phyloP scores from a whole-genome alignment of 129 eudicot genomes.

The Centella asiatica region DNA sequence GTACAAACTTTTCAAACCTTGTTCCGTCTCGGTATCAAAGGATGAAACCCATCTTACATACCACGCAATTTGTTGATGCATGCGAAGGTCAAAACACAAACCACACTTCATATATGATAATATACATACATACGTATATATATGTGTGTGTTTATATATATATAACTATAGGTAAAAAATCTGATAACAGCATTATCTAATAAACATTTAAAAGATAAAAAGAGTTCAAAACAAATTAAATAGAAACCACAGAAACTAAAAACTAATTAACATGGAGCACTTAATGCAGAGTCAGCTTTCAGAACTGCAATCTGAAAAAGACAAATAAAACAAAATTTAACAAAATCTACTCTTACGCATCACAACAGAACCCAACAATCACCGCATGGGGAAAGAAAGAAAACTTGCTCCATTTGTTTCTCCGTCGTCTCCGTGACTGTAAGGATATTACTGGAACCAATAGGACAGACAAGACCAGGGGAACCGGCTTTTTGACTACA shows the following conservation, averaged over 20 bases:
- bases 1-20: too few species aligned
- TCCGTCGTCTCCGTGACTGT: conserved; percentile 8
- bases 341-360: conserved; percentile 31
- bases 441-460: too few species aligned
- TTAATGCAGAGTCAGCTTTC: conserved; percentile 10
- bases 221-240: conserved; percentile 5
- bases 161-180: too few species aligned
- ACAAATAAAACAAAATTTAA: conserved; percentile 15
- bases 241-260: conserved; percentile 25
- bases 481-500: too few species aligned
- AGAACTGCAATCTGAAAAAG: conserved; percentile 16
- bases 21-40: too few species aligned
- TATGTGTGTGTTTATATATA: too few species aligned
- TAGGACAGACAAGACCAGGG: background rate
- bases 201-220: conserved; percentile 21
- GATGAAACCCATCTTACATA: too few species aligned
- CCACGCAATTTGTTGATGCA: too few species aligned
- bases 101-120: too few species aligned
- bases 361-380: conserved; percentile 20
- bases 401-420: conserved; percentile 5
- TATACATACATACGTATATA: too few species aligned
- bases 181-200: too few species aligned
- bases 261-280: conserved; percentile 17
- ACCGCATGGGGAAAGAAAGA: background rate
- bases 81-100: too few species aligned